These are phyloP conservation scores for Capillidium rhysosporum DNA, from an alignment of 371 early-diverging fungal genomes.

Conservation along the genomic window DNA sequence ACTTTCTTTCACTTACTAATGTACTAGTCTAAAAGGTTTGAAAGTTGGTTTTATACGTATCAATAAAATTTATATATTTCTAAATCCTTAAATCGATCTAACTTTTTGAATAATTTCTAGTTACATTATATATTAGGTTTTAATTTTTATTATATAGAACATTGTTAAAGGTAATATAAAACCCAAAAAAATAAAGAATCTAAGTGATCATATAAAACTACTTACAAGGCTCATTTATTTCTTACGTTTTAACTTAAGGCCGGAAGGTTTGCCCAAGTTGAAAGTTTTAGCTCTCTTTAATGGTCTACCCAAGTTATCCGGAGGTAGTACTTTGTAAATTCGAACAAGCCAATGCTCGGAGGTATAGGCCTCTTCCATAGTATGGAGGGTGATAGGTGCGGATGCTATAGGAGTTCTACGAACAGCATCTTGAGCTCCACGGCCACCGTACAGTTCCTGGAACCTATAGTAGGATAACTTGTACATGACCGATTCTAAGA, in stretches of 20 bases:
- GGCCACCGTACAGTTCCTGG: conserved; percentile 59
- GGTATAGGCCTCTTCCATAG: conserved; percentile 82
- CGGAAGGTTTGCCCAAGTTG: conserved; percentile 22
- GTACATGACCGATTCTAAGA: conserved; percentile 86
- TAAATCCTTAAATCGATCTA: too few species aligned
- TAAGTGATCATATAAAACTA: too few species aligned
- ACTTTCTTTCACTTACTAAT: too few species aligned
- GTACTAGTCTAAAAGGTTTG: too few species aligned
- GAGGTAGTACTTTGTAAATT: conserved; percentile 85
- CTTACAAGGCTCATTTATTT: too few species aligned
- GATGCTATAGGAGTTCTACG: conserved; percentile 55
- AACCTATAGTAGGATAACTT: conserved; percentile 94
- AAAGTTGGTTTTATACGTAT: too few species aligned
- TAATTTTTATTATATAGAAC: too few species aligned
- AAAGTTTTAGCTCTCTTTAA: conserved; percentile 45
- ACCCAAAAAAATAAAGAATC: too few species aligned
- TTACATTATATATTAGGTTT: too few species aligned
- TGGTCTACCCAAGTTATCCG: conserved; percentile 74
- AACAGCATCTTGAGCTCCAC: conserved; percentile 65
- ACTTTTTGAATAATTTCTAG: too few species aligned
- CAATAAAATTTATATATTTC: too few species aligned
- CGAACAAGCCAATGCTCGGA: conserved; percentile 90
- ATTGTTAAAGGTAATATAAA: too few species aligned
- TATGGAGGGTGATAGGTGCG: conserved; percentile 56
- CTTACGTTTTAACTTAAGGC: background rate